Evolutionary conservation across 768 basidiomycete genomes (phyloP).

Genomic region (Lanmaoa pseudosensibilis): DNA sequence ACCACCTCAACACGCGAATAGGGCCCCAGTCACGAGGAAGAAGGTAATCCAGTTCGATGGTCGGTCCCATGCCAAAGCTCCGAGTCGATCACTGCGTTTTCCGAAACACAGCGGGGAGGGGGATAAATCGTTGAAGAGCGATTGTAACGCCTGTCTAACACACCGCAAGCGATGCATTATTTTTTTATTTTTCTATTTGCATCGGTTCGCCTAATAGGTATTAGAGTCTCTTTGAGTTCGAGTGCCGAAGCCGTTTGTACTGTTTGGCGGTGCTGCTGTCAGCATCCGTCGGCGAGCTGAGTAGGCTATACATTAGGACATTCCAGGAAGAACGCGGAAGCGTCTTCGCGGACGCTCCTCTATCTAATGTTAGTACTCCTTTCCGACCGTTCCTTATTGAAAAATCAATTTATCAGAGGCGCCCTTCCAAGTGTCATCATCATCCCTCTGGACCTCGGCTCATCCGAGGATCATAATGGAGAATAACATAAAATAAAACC

Average conservation of each 20-base stretch:
- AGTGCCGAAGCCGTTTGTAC: background rate
- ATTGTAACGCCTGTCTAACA: background rate
- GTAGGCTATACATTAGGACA: background rate
- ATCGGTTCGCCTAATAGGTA: background rate
- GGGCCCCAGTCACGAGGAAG: background rate
- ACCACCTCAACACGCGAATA: no score
- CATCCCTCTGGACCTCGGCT: background rate
- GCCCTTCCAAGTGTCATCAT: background rate
- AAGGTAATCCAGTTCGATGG: background rate
- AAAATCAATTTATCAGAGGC: background rate
- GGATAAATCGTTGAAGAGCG: conserved; percentile 1
- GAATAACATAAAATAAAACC: background rate
- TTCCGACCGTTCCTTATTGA: background rate
- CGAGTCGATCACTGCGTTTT: background rate
- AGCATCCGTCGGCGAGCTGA: background rate
- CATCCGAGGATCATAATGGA: conserved; percentile 2
- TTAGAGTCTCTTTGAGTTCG: background rate
- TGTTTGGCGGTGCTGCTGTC: background rate
- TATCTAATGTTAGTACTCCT: background rate
- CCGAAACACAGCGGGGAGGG: background rate
- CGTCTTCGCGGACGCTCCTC: background rate
- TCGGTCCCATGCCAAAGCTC: conserved; percentile 1
- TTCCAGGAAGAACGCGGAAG: background rate
- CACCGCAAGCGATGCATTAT: no score
- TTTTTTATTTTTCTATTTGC: no score